These are phyloP conservation scores for Priceomyces medius DNA, from an alignment of 805 yeast species.

Conservation along the genomic window DNA sequence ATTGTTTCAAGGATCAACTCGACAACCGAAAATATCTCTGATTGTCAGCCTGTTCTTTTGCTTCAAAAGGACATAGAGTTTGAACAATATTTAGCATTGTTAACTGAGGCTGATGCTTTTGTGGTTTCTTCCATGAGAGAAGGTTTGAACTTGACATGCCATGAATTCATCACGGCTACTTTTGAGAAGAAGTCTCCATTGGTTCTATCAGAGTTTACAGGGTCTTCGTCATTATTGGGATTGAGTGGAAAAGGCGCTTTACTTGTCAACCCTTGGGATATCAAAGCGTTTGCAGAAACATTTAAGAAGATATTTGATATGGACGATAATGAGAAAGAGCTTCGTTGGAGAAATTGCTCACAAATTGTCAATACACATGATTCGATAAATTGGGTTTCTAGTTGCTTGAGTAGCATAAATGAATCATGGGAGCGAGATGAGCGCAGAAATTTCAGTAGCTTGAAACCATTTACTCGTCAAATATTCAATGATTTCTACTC, in stretches of 20 bases:
- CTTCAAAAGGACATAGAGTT: conserved; percentile 87
- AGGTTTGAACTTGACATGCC: conserved; percentile 96
- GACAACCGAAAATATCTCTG: conserved; percentile 66
- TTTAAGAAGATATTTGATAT: conserved; percentile 66
- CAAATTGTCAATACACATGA: conserved; percentile 64
- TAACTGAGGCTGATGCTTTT: conserved; percentile 82
- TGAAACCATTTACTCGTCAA: conserved; percentile 30
- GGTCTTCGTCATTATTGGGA: conserved; percentile 78
- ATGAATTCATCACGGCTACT: conserved; percentile 83
- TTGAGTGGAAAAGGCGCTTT: conserved; percentile 58
- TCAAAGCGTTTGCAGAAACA: conserved; percentile 58
- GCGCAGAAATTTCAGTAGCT: conserved; percentile 21
- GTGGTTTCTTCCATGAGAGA: conserved; percentile 91
- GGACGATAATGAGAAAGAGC: conserved; percentile 54
- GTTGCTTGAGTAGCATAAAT: conserved; percentile 54
- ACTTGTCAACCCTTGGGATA: conserved; percentile 90
- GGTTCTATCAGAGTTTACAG: conserved; percentile 89
- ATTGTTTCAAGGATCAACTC: conserved; percentile 87
- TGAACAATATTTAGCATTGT: conserved; percentile 83
- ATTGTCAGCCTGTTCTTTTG: conserved; percentile 78
- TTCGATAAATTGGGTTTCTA: conserved; percentile 69
- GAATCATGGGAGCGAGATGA: conserved; percentile 38
- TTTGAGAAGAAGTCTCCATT: conserved; percentile 73
- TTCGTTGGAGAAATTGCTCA: conserved; percentile 62
- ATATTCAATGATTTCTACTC: conserved; percentile 33